Evolutionary conservation across 129 eudicot species (phyloP).

Genomic region (Deinandra increscens): DNA sequence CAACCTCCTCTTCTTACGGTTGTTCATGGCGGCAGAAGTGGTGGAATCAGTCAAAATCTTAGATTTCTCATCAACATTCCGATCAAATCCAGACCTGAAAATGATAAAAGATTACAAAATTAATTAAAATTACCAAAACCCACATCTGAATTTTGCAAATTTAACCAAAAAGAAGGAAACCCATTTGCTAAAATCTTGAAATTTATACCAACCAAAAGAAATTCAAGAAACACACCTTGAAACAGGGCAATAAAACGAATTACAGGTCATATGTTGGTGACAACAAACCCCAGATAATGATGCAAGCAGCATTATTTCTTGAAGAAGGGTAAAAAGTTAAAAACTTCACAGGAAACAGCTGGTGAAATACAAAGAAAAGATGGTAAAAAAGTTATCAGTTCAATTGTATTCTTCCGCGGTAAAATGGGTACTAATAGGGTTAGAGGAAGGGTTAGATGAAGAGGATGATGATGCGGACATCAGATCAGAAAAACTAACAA

Average conservation of each 20-base stretch:
- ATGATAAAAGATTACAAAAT: constrained; percentile 12
- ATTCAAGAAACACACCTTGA: constrained; percentile 14
- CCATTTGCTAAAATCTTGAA: constrained; percentile 27
- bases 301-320: constrained; percentile 37
- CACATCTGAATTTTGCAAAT: constrained; percentile 14
- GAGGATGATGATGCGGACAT: constrained; percentile 42
- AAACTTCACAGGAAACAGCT: constrained; percentile 10
- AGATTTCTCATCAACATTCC: constrained; percentile 34
- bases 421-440: constrained; percentile 25
- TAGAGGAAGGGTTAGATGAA: constrained; percentile 43
- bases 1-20: constrained; percentile 39
- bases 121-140: not conserved
- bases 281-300: constrained; percentile 30
- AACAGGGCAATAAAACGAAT: constrained; percentile 17
- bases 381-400: constrained; percentile 13
- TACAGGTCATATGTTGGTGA: constrained; percentile 24
- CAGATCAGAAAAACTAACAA: constrained; percentile 29
- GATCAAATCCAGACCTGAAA: constrained; percentile 45
- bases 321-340: constrained; percentile 18
- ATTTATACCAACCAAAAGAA: not conserved
- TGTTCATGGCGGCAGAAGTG: constrained; percentile 27
- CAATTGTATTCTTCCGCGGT: constrained; percentile 25
- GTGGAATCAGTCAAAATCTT: constrained; percentile 30
- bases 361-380: constrained; percentile 2
- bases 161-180: constrained; percentile 20